Conservation (phyloP, 2,329 filamentous ascomycete species). For the Colletotrichum sp. region DNA sequence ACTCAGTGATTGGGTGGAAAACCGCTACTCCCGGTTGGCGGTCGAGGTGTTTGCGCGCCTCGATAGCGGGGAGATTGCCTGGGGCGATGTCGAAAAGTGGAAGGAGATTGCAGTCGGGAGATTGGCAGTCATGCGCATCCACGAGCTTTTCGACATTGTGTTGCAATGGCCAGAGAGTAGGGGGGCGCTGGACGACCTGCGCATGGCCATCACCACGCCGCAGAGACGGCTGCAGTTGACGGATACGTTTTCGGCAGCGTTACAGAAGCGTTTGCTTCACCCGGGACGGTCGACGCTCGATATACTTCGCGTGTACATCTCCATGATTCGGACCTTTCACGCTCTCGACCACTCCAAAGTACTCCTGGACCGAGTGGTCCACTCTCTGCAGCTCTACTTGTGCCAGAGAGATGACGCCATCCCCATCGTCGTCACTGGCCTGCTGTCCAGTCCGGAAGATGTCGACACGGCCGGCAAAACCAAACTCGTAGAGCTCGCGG, state of each 20-base stretch:
- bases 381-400: conserved; percentile 76
- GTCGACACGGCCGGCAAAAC: conserved; percentile 43
- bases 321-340: conserved; percentile 79
- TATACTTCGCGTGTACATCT: conserved; percentile 79
- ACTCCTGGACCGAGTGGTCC: conserved; percentile 74
- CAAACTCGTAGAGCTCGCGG: conserved; percentile 70
- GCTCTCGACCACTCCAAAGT: conserved; percentile 79
- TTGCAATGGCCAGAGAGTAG: conserved; percentile 75
- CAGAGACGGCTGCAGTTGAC: conserved; percentile 74
- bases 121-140: conserved; percentile 71
- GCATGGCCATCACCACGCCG: conserved; percentile 71
- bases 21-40: conserved; percentile 68
- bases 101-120: conserved; percentile 72
- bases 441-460: conserved; percentile 67
- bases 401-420: conserved; percentile 80
- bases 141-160: conserved; percentile 80
- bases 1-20: conserved; percentile 71
- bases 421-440: conserved; percentile 75
- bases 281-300: conserved; percentile 78
- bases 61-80: conserved; percentile 47
- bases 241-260: conserved; percentile 67
- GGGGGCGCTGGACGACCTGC: conserved; percentile 76
- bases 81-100: conserved; percentile 69
- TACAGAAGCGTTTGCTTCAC: conserved; percentile 73
- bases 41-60: conserved; percentile 63